phyloP scores from a whole-genome alignment of 2,329 filamentous ascomycete genomes.

The Cyanodermella asteris region DNA sequence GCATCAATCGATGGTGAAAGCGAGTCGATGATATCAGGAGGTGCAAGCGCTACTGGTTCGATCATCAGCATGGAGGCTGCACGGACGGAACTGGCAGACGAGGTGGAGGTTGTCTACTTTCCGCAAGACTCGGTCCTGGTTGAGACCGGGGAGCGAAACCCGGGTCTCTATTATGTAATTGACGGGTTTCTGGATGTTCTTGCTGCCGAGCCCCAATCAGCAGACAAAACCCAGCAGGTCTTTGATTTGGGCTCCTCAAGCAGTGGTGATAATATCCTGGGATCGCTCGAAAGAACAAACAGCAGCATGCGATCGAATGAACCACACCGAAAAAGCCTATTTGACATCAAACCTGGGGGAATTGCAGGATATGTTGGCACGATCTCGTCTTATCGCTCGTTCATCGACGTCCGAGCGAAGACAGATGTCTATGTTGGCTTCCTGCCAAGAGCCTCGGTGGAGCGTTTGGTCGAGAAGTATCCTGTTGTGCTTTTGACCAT shows the following conservation, averaged over 20 bases:
- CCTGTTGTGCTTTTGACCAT: conserved; percentile 85
- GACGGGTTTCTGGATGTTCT: conserved; percentile 93
- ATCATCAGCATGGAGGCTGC: conserved; percentile 43
- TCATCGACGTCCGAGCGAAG: conserved; percentile 90
- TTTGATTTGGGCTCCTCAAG: conserved; percentile 11
- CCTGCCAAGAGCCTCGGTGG: conserved; percentile 60
- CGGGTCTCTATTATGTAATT: conserved; percentile 89
- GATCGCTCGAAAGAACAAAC: conserved; percentile 23
- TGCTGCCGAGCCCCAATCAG: conserved; percentile 52
- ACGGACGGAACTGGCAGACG: conserved; percentile 64
- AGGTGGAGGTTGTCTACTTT: conserved; percentile 94
- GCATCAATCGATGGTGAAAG: conserved; percentile 58
- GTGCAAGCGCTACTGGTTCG: conserved; percentile 40
- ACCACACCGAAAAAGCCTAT: conserved; percentile 46
- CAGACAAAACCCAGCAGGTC: conserved; percentile 23
- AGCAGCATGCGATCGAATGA: conserved; percentile 10
- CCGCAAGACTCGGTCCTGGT: conserved; percentile 85
- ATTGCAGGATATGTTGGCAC: conserved; percentile 87
- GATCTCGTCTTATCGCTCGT: conserved; percentile 84
- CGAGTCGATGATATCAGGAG: conserved; percentile 54
- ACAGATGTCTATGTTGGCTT: conserved; percentile 98
- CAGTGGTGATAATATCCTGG: conserved; percentile 18
- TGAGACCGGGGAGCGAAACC: conserved; percentile 91
- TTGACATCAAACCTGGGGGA: conserved; percentile 81
- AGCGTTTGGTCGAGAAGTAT: conserved; percentile 80